Percentiles rank a stretch among this genome's conserved stretches.
phyloP scores from a whole-genome alignment of 495 filamentous ascomycete species.

The Aspergillus homomorphus region DNA sequence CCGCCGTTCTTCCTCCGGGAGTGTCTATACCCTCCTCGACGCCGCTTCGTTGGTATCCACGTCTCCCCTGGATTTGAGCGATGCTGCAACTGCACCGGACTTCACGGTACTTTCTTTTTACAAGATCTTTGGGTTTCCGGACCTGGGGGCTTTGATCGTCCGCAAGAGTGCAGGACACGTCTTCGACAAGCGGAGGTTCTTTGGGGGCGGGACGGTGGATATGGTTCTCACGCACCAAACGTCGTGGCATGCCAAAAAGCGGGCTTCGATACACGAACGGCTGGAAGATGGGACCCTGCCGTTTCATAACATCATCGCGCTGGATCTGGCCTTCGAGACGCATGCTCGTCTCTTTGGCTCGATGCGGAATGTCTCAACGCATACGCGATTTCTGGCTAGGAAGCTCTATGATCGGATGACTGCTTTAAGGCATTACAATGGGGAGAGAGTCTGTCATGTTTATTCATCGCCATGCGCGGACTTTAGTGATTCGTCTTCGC shows the following conservation, averaged over 20 bases:
- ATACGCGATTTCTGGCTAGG: slow-evolving; percentile 65
- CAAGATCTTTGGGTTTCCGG: slow-evolving; percentile 96
- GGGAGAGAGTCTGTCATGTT: slow-evolving; percentile 58
- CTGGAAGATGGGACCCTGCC: slow-evolving; percentile 90
- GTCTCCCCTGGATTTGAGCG: slow-evolving; percentile 66
- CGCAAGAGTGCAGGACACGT: slow-evolving; percentile 63
- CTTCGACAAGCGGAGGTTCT: slow-evolving; percentile 68
- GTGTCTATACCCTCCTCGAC: slow-evolving; percentile 75
- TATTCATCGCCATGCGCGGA: slow-evolving; percentile 49
- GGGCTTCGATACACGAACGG: slow-evolving; percentile 67
- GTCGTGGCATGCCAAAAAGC: slow-evolving; percentile 71
- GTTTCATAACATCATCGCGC: slow-evolving; percentile 81
- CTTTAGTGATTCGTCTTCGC: slow-evolving; percentile 45
- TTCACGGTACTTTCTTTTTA: slow-evolving; percentile 91
- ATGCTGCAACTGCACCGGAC: slow-evolving; percentile 64
- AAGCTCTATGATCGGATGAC: slow-evolving; percentile 57
- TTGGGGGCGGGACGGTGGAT: slow-evolving; percentile 94
- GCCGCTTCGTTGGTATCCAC: slow-evolving; percentile 83
- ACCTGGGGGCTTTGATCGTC: slow-evolving; percentile 84
- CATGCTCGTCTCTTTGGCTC: slow-evolving; percentile 68
- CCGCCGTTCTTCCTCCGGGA: slow-evolving; percentile 29
- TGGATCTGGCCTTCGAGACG: slow-evolving; percentile 67
- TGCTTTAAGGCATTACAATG: slow-evolving; percentile 65
- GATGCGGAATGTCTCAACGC: slow-evolving; percentile 68
- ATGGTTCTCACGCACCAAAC: slow-evolving; percentile 51